Evolutionary conservation across 148 eudicot genomes (phyloP).

Genomic region (Fagopyrum tataricum): DNA sequence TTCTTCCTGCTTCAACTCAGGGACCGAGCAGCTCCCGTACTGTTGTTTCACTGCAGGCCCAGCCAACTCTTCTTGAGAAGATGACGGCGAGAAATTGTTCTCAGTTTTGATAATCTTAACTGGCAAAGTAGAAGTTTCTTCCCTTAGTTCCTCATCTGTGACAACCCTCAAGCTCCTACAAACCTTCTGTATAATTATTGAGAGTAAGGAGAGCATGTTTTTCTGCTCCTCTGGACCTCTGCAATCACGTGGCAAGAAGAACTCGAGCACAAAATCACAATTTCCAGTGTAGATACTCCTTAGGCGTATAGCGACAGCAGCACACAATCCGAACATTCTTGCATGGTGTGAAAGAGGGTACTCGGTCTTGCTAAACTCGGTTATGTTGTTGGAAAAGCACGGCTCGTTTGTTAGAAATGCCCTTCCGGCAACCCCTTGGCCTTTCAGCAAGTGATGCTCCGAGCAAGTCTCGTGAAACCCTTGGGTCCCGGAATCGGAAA

Average conservation of each 20-base stretch:
- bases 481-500: slow-evolving; percentile 39
- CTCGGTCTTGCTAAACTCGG: slow-evolving; percentile 51
- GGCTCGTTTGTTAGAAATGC: slow-evolving; percentile 78
- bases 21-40: background rate
- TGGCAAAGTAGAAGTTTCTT: slow-evolving; percentile 26
- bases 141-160: slow-evolving; percentile 54
- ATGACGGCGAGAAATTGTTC: slow-evolving; percentile 15
- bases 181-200: slow-evolving; percentile 50
- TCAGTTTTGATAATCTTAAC: slow-evolving; percentile 16
- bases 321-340: slow-evolving; percentile 61
- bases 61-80: slow-evolving; percentile 20
- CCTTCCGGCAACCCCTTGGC: slow-evolving; percentile 71
- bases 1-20: slow-evolving; percentile 12
- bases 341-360: slow-evolving; percentile 93
- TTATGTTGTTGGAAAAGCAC: slow-evolving; percentile 57
- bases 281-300: slow-evolving; percentile 50
- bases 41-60: slow-evolving; percentile 11
- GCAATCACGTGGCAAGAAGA: slow-evolving; percentile 62
- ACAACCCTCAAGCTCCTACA: slow-evolving; percentile 65
- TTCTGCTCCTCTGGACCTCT: slow-evolving; percentile 50
- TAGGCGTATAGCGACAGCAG: slow-evolving; percentile 87
- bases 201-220: slow-evolving; percentile 56
- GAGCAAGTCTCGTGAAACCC: slow-evolving; percentile 81
- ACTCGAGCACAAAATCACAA: slow-evolving; percentile 77
- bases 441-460: slow-evolving; percentile 76